Percentiles rank a stretch among this genome's conserved stretches.
Evolutionary conservation across 331 rosid species (phyloP).

Genomic region (Acacia pycnantha): DNA sequence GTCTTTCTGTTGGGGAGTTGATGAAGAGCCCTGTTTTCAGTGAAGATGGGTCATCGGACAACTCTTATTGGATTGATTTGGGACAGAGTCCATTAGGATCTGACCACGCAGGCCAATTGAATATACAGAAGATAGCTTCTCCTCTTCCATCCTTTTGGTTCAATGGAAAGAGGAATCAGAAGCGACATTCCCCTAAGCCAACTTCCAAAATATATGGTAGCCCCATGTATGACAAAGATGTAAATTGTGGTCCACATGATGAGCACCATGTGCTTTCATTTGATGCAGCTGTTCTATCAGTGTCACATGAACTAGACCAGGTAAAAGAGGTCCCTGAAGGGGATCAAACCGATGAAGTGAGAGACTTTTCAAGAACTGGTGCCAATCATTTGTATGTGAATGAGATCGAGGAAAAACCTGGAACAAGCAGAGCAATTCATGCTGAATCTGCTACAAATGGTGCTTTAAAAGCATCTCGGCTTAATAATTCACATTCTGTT

Average conservation of each 20-base stretch:
- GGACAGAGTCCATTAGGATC: slow-evolving; percentile 96
- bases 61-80: slow-evolving; percentile 91
- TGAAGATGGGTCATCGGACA: slow-evolving; percentile 93
- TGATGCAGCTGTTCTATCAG: slow-evolving; percentile 83
- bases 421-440: slow-evolving; percentile 33
- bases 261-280: slow-evolving; percentile 71
- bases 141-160: slow-evolving; percentile 90
- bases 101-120: slow-evolving; percentile 50
- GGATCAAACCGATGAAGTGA: slow-evolving; percentile 40
- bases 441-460: slow-evolving; percentile 30
- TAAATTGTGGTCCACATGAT: slow-evolving; percentile 43
- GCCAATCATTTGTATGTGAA: slow-evolving; percentile 34
- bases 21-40: slow-evolving; percentile 98
- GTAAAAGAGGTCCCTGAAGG: slow-evolving; percentile 79
- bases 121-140: slow-evolving; percentile 69
- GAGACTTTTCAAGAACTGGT: slow-evolving; percentile 44
- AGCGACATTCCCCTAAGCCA: slow-evolving; percentile 61
- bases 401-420: slow-evolving; percentile 55
- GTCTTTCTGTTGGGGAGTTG: slow-evolving; percentile 85
- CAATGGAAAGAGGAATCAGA: slow-evolving; percentile 61
- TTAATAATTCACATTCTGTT: slow-evolving; percentile 39
- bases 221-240: slow-evolving; percentile 70
- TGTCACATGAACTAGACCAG: slow-evolving; percentile 80
- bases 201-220: slow-evolving; percentile 67
- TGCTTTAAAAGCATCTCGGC: slow-evolving; percentile 46